These are phyloP conservation scores for Pichia norvegensis DNA, from an alignment of 1,139 yeast genomes.

Conservation along the genomic window DNA sequence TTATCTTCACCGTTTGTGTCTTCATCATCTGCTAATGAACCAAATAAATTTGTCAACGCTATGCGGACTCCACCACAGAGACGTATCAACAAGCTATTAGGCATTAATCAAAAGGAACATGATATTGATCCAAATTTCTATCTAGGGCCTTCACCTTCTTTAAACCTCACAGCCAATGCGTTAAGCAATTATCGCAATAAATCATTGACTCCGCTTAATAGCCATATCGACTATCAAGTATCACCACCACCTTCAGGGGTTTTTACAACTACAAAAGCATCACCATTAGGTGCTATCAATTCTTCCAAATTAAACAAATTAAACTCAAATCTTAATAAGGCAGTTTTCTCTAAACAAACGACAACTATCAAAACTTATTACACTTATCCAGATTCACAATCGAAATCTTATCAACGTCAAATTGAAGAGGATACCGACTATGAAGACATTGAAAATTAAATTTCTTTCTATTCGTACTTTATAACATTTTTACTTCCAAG, in stretches of 20 bases:
- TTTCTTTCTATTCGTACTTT: not conserved
- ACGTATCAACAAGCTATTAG: not conserved
- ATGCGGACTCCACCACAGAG: not conserved
- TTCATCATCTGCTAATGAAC: not conserved
- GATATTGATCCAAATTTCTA: slow-evolving; percentile 7
- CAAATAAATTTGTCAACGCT: not conserved
- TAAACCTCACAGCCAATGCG: not conserved
- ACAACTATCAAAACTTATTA: not conserved
- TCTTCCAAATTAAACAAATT: not conserved
- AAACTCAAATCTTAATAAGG: not conserved
- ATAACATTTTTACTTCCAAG: not conserved
- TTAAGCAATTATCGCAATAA: not conserved
- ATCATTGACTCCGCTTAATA: not conserved
- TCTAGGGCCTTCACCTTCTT: not conserved
- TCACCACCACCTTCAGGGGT: slow-evolving; percentile 1
- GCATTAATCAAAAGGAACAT: not conserved
- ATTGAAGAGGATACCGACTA: slow-evolving; percentile 7
- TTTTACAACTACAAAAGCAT: not conserved
- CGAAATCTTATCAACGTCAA: not conserved
- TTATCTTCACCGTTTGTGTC: not conserved
- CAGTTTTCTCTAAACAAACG: not conserved
- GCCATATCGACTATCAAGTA: not conserved
- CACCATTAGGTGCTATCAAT: not conserved
- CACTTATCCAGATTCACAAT: not conserved
- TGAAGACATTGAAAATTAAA: slow-evolving; percentile 1